Conservation (phyloP, 345 rosid species). For the Eucalyptus curtisii region DNA sequence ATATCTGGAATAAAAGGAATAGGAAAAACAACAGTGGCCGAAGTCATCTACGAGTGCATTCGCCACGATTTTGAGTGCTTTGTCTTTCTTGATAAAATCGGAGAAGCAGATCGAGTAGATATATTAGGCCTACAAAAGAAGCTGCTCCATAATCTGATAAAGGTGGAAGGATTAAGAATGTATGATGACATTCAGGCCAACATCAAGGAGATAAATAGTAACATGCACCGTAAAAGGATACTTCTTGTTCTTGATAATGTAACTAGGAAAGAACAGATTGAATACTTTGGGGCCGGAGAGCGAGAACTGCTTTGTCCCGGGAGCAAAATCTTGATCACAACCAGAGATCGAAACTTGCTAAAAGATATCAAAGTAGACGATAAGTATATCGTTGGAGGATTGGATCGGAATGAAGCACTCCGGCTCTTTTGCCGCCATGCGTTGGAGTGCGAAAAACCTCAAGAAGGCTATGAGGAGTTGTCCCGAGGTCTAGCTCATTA, state of each 20-base stretch:
- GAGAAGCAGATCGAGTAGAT: background rate
- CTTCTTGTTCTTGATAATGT: no score
- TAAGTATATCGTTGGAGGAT: background rate
- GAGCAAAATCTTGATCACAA: no score
- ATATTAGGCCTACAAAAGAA: background rate
- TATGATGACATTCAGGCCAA: background rate
- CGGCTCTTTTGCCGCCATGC: background rate
- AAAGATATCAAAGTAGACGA: background rate
- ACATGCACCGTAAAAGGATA: no score
- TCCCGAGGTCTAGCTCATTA: background rate
- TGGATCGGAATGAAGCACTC: background rate
- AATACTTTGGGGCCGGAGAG: no score
- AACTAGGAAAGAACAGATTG: no score
- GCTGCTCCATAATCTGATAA: background rate
- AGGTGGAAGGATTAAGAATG: background rate
- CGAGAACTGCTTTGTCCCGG: no score
- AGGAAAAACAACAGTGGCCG: background rate
- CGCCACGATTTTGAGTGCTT: background rate
- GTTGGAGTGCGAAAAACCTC: background rate
- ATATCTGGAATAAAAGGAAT: background rate
- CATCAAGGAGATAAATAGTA: no score
- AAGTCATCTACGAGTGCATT: background rate
- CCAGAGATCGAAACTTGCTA: background rate
- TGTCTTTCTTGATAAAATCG: background rate
- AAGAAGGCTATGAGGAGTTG: background rate